Base-by-base conservation (phyloP, 2,329 filamentous ascomycete genomes). In the Diaporthe capsici region DNA sequence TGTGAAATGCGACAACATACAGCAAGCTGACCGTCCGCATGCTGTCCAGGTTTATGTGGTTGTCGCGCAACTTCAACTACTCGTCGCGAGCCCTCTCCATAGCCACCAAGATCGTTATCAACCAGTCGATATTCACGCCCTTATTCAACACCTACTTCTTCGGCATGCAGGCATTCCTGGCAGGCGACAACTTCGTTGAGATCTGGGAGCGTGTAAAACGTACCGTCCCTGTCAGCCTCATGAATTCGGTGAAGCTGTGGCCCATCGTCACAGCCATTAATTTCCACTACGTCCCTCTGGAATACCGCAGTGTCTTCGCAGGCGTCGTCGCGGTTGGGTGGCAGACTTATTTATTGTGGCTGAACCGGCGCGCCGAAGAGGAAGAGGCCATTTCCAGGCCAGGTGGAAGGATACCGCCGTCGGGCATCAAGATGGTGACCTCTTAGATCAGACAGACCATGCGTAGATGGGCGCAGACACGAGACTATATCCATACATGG, bases 241-340 rank as follows among this genome's bases (percentile, higher is more conserved):
- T 91, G 81, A 98, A 97, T 83, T 94, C 93, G 76, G 92, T 92
- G 83, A 98, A 97, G 85, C 84, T 98, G 34, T 98, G 96, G 96
- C 96, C 96, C 0, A 91, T 92, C 0, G 93, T 98, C 22, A 97
- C 94, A 20, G 95, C 95, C 0, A 93, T 98, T 82, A 96, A 90
- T 83, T 97, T 98, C 81, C 92, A 93, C n/a, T 97, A 95, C 80
- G 87, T 98, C 6, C 91, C 92, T 37, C 87, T 95, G 65, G 92
- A 96, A 81, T 96, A 95, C 84, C 88, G 96, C 70, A 94, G 92
- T 79, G 89, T 98, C 22, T 97, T 98, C 79, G 91, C 93, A 0
- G 95, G 94, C 1, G 85, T 93, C 9, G 90, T 98, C 78, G 94
- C 95, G 1, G 93, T 98, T 71, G 94, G 94, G 0, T 98, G 96